Base-by-base conservation (phyloP, 768 basidiomycete species). In the Rhodotorula taiwanensis region DNA sequence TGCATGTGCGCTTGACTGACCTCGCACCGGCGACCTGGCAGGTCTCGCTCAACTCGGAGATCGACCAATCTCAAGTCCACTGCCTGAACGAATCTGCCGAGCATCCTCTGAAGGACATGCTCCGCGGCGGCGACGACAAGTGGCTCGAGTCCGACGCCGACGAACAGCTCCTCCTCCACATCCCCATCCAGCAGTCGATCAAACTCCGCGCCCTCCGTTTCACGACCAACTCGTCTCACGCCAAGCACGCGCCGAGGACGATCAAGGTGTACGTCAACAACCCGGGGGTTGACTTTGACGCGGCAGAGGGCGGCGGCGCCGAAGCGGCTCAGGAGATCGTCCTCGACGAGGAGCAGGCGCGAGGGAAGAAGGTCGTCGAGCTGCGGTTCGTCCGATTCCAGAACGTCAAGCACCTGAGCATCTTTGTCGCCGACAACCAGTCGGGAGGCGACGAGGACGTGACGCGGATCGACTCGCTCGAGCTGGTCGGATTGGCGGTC, bases 351-450 rank as follows among this genome's bases (percentile, higher is more conserved):
- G 80, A 80, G 36, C 80, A 83, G 64, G 80, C 48, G 3, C 36
- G 50, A 20, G 72, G 69, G 0, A 28, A 52, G 0, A 71, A 71
- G 55, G 50, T 45, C 28, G 77, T 87, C 47, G 67, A 78, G 21
- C 74, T 88, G 69, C 80, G 83, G 58, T 84, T 80, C 70, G 86
- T 88, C 21, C 79, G 84, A 36, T 87, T 89, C 74, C 86, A 86
- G 76, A 76, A 74, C 25, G 84, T 87, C 59, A 85, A 81, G 61
- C 82, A 80, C 52, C 73, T 88, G 31, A 83, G 85, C 73, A 80
- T 88, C 44, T 88, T 88, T 70, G 81, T 88, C 44, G 79, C 76
- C 41, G 82, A 82, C 10, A 87, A 87, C 66, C 83, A 86, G 60
- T n/a, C n/a, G n/a, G n/a, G n/a, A n/a, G 84, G 81, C 1, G 81